Percentiles rank a stretch among this genome's conserved stretches.
phyloP scores from a whole-genome alignment of 805 yeast species.

The Saturnispora diversa region DNA sequence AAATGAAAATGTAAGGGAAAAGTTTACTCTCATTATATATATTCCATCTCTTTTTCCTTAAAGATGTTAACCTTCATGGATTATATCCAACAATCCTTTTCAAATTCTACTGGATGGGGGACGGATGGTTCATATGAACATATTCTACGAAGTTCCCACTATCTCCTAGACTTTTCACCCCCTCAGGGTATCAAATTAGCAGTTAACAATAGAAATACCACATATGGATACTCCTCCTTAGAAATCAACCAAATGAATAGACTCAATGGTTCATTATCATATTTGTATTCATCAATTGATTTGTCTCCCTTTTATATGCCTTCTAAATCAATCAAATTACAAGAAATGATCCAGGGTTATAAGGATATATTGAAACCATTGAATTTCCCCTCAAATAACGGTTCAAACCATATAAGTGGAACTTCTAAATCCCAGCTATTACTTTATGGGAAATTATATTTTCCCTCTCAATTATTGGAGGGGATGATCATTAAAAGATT shows the following conservation, averaged over 20 bases:
- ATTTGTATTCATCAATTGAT: constrained; percentile 61
- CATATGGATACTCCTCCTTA: constrained; percentile 62
- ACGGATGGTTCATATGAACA: constrained; percentile 70
- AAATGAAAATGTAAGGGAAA: no score
- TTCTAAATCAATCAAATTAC: constrained; percentile 47
- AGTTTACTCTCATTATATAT: no score
- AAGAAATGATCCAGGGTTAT: constrained; percentile 65
- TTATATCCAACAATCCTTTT: constrained; percentile 65
- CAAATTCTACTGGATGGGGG: constrained; percentile 67
- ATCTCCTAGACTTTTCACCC: constrained; percentile 61
- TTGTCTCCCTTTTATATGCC: constrained; percentile 40
- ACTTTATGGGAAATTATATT: constrained; percentile 76
- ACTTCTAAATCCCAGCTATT: constrained; percentile 43
- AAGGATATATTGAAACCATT: constrained; percentile 20
- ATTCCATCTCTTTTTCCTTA: background rate
- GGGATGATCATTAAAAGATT: constrained; percentile 73
- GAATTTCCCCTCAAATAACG: background rate
- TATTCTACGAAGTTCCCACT: constrained; percentile 61
- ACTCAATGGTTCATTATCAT: constrained; percentile 77
- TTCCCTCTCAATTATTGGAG: constrained; percentile 81
- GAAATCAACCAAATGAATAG: constrained; percentile 55
- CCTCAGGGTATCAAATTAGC: constrained; percentile 62
- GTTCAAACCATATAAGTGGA: constrained; percentile 5
- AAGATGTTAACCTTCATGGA: constrained; percentile 82
- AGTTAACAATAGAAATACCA: constrained; percentile 63